Evolutionary conservation across 257 asterid species (phyloP).

Genomic region (Solanum clarkiae): DNA sequence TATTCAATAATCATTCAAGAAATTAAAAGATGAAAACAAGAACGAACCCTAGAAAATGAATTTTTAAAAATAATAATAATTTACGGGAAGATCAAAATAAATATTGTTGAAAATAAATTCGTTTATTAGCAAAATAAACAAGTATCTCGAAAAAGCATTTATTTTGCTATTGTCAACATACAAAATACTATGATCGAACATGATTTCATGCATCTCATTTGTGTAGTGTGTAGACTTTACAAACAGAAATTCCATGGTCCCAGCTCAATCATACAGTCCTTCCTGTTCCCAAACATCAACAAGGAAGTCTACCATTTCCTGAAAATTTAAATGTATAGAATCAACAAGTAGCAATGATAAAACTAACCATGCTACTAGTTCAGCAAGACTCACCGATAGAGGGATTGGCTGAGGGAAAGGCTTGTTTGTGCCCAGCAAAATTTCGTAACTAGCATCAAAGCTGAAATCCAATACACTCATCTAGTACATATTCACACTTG

Average conservation of each 20-base stretch:
- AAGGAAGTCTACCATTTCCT: slow-evolving; percentile 42
- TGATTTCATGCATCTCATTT: not conserved
- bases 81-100: not conserved
- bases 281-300: slow-evolving; percentile 38
- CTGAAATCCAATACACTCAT: slow-evolving; percentile 25
- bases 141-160: not conserved
- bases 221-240: not conserved
- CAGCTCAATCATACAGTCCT: slow-evolving; percentile 31
- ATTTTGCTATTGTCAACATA: not conserved
- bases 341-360: not conserved
- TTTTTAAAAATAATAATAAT: too few species aligned
- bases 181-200: not conserved
- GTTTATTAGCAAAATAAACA: not conserved
- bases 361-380: not conserved
- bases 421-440: slow-evolving; percentile 71
- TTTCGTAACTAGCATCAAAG: slow-evolving; percentile 65
- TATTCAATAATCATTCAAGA: too few species aligned
- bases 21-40: too few species aligned
- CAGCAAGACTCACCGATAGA: slow-evolving; percentile 48
- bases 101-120: not conserved
- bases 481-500: not conserved
- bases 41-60: too few species aligned
- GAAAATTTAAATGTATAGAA: slow-evolving; percentile 1
- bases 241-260: not conserved
- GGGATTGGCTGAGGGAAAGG: slow-evolving; percentile 80